These are phyloP conservation scores for Yarrowia bubula DNA, from an alignment of 805 yeast species.

Conservation along the genomic window DNA sequence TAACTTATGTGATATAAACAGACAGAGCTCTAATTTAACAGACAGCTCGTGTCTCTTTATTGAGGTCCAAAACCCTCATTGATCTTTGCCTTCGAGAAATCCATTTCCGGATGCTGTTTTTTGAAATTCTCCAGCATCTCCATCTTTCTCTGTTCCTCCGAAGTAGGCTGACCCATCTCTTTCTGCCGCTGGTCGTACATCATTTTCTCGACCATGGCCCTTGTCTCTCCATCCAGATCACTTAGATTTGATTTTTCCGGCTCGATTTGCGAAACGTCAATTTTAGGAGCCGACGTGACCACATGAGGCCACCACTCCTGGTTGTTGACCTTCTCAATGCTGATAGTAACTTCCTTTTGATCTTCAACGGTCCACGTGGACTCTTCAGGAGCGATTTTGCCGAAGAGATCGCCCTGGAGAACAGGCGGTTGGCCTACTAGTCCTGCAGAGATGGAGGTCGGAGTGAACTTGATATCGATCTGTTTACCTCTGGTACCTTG, in stretches of 20 bases:
- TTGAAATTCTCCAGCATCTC: conserved; percentile 42
- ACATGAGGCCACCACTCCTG: conserved; percentile 52
- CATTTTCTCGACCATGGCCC: conserved; percentile 49
- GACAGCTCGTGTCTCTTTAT: too few relatives aligned
- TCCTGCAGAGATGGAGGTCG: conserved; percentile 33
- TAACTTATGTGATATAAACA: conserved; percentile 1
- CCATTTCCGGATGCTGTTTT: conserved; percentile 46
- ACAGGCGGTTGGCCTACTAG: conserved; percentile 33
- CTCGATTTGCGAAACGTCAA: conserved; percentile 43
- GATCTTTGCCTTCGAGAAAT: conserved; percentile 41
- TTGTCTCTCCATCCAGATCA: conserved; percentile 45
- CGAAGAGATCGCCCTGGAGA: conserved; percentile 42
- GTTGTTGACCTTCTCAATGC: conserved; percentile 42
- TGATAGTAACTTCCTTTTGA: conserved; percentile 39
- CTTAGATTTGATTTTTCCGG: conserved; percentile 45
- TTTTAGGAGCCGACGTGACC: conserved; percentile 43
- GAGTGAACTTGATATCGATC: conserved; percentile 37
- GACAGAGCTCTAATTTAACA: too few relatives aligned
- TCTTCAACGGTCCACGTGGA: conserved; percentile 47
- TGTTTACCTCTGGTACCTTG: conserved; percentile 41
- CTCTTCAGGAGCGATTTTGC: conserved; percentile 38
- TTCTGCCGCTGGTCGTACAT: conserved; percentile 48
- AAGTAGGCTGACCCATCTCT: conserved; percentile 41
- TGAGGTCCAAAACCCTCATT: not conserved
- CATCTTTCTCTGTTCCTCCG: conserved; percentile 42